Evolutionary conservation across 2,329 filamentous ascomycete genomes (phyloP), one percentile per base, ranked within the genome.

Genomic region (Colletotrichum tropicicola): DNA sequence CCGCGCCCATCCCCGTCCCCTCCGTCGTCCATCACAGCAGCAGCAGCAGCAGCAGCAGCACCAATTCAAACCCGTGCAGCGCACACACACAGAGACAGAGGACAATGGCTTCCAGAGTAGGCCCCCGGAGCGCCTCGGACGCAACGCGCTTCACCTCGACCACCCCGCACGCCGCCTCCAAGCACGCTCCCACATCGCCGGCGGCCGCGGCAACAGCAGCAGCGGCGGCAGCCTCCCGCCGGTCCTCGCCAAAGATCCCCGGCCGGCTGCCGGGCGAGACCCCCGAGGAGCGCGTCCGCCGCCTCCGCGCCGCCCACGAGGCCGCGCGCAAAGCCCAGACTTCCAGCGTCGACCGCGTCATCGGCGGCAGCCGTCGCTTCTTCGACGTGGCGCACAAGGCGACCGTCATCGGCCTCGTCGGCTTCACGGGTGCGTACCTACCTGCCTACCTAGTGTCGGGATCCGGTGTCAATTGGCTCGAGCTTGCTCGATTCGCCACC

Each of bases 61-160:
- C n/a, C n/a, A n/a, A n/a, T n/a, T n/a, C n/a, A n/a, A n/a, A n/a
- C n/a, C n/a, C n/a, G n/a, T n/a, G n/a, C n/a, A n/a, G n/a, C n/a
- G n/a, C n/a, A n/a, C n/a, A n/a, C n/a, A n/a, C n/a, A 19, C 32
- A 43, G 25, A 27, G 27, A 28, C n/a, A 39, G 9, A 17, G 21
- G 28, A 17, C 15, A 65, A 83, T 82, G 80, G 76, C 78, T 60
- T 77, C 78, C 32, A 76, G 77, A 70, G 77, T 82, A 45, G 81
- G 80, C 69, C 85, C 91, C 66, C 90, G 91, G 75, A 92, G 88
- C 79, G 89, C 92, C 75, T 88, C 87, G 72, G 92, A 94, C 77
- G 92, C 92, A 70, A 96, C 92, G 72, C 90, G 92, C 74, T 96
- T 82, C 75, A 82, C 80, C 35, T 82, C 80, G 59, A 82, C 79